Evolutionary conservation across 2,329 filamentous ascomycete species (phyloP), one percentile per base, ranked within the genome.

Genomic region (Chaetoscypha palmicola): DNA sequence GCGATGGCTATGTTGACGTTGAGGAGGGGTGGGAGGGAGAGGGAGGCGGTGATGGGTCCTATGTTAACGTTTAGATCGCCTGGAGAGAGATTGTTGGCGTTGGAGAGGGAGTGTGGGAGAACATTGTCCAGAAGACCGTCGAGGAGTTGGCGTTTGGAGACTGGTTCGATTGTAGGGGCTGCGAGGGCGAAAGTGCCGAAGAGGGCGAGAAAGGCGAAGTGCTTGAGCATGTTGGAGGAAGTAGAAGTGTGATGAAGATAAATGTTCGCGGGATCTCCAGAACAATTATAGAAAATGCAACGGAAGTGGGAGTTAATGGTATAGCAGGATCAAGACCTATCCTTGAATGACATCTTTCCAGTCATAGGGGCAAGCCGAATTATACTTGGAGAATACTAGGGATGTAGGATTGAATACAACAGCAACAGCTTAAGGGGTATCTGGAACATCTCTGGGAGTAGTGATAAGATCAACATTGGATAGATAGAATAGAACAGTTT

Each of bases 141-240:
- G 17, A 20, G 32, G 32, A 16, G n/a, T 4, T 17, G 10, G n/a
- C 14, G 4, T 4, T 16, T 23, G 3, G 11, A 16, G 4, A 41
- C 38, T 31, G n/a, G 28, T 30, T 30, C 24, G 26, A 20, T 24
- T 11, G 17, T 41, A 3, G 38, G 38, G 5, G 26, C 26, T 5
- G 26, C 26, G 9, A 33, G 8, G 20, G 28, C 12, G 7, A 41
- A 10, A 9, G 38, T 9, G 14, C 16, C 19, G 5, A 41, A n/a
- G 12, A 41, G 30, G 16, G 28, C 26, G 10, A 41, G 26, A 11
- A 41, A 19, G 17, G 38, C 28, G 28, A 41, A 19, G 19, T 41
- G 21, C 19, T 41, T 41, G 3, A 22, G 9, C 26, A 33, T 41
- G 19, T 38, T 38, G 35, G 11, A 16, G 22, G 20, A 26, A 17